A percentile compares a stretch with the other conserved stretches of the same genome.
Evolutionary conservation across 768 basidiomycete species (phyloP).

Genomic region (Gelatoporia subvermispora): DNA sequence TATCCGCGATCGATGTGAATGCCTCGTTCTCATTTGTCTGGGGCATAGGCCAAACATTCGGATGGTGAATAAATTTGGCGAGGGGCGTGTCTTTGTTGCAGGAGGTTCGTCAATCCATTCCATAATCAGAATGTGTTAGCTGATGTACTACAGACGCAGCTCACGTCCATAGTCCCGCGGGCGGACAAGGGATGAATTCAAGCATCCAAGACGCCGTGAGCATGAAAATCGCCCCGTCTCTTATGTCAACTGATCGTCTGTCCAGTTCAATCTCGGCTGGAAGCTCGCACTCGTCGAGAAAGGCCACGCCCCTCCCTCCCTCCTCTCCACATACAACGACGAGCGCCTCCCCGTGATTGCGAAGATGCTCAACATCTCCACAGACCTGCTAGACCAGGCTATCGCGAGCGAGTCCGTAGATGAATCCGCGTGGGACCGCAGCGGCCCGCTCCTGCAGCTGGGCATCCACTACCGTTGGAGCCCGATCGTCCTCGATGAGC

Average conservation of each 20-base stretch:
- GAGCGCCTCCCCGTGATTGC: constrained; percentile 28
- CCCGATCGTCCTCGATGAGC: constrained; percentile 28
- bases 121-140: too few species aligned
- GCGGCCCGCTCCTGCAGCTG: constrained; percentile 32
- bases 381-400: constrained; percentile 3
- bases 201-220: constrained; percentile 22
- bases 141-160: constrained; percentile 32
- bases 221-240: neutral
- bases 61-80: constrained; percentile 38
- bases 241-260: neutral
- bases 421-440: neutral
- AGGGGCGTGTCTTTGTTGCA: constrained; percentile 37
- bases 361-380: constrained; percentile 23
- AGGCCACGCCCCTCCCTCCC: constrained; percentile 16
- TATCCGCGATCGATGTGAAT: neutral
- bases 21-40: neutral
- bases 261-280: constrained; percentile 26
- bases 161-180: constrained; percentile 40
- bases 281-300: constrained; percentile 27
- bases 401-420: neutral
- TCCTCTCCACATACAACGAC: constrained; percentile 23
- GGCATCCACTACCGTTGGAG: constrained; percentile 54
- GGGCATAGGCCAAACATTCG: constrained; percentile 41
- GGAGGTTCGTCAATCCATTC: constrained; percentile 33
- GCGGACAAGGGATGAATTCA: constrained; percentile 32